A percentile compares a stretch with the other conserved stretches of the same genome.
Conservation (phyloP, 2,329 filamentous ascomycete genomes). For the Arachnopeziza araneosa region DNA sequence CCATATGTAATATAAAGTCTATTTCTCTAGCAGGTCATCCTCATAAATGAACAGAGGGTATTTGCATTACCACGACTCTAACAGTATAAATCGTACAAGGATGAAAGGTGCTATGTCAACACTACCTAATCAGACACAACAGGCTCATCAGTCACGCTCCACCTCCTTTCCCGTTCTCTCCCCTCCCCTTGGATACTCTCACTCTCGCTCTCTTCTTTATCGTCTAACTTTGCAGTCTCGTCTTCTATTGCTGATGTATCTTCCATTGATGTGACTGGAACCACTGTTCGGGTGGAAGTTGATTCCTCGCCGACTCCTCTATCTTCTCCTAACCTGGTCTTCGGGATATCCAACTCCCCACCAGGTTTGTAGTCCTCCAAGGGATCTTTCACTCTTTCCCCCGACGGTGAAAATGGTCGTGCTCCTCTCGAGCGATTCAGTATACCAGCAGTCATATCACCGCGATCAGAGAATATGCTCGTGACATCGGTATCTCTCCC, state of each 20-base stretch:
- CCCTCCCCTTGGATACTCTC: not conserved
- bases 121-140: conserved; percentile 18
- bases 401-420: conserved; percentile 53
- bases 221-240: conserved; percentile 5
- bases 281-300: conserved; percentile 10
- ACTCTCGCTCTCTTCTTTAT: not conserved
- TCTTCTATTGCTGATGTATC: conserved; percentile 4
- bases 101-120: not conserved
- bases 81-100: not conserved
- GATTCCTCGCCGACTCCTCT: conserved; percentile 9
- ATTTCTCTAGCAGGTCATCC: not conserved
- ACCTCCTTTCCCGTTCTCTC: conserved; percentile 23
- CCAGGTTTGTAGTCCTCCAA: conserved; percentile 10
- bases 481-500: conserved; percentile 35
- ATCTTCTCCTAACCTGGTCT: not conserved
- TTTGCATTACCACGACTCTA: not conserved
- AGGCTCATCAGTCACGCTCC: conserved; percentile 28
- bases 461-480: conserved; percentile 47
- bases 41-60: not conserved
- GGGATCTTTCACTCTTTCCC: conserved; percentile 19
- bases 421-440: conserved; percentile 49
- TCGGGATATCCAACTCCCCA: not conserved
- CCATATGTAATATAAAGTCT: not conserved
- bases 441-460: conserved; percentile 18
- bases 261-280: conserved; percentile 2